Conservation (phyloP, 768 basidiomycete species). For the Boletus sp. region DNA sequence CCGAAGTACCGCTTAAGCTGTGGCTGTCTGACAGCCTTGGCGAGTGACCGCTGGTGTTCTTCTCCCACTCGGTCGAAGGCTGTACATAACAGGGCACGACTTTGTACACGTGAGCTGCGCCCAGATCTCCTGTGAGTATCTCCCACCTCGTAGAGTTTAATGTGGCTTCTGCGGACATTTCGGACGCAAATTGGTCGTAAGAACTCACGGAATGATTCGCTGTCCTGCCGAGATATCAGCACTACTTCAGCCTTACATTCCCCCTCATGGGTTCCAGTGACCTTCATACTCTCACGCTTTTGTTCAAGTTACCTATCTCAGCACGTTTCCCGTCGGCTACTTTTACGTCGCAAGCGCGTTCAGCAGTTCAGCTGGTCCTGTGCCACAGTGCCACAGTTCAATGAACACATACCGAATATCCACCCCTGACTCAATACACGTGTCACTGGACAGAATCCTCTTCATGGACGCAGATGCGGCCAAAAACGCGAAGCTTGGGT, state of each 20-base stretch:
- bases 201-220: conserved; percentile 2
- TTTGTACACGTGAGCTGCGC: conserved; percentile 1
- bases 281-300: conserved; percentile 17
- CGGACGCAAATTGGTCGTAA: neutral
- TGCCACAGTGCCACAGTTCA: neutral
- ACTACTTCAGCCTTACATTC: neutral
- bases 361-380: neutral
- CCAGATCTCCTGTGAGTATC: conserved; percentile 18
- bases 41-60: neutral
- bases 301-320: conserved; percentile 16
- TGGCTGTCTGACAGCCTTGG: conserved; percentile 2
- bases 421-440: conserved; percentile 1
- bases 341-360: neutral
- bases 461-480: neutral
- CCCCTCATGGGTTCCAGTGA: neutral
- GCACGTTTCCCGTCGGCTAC: conserved; percentile 1
- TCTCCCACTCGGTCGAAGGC: conserved; percentile 5
- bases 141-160: conserved; percentile 12
- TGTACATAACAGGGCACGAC: conserved; percentile 12
- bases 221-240: conserved; percentile 9
- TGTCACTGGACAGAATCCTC: conserved; percentile 5
- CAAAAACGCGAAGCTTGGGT: neutral
- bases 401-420: neutral
- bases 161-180: conserved; percentile 7
- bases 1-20: neutral